Evolutionary conservation across 2,329 filamentous ascomycete genomes (phyloP).

Genomic region (Xylariaceae sp.): DNA sequence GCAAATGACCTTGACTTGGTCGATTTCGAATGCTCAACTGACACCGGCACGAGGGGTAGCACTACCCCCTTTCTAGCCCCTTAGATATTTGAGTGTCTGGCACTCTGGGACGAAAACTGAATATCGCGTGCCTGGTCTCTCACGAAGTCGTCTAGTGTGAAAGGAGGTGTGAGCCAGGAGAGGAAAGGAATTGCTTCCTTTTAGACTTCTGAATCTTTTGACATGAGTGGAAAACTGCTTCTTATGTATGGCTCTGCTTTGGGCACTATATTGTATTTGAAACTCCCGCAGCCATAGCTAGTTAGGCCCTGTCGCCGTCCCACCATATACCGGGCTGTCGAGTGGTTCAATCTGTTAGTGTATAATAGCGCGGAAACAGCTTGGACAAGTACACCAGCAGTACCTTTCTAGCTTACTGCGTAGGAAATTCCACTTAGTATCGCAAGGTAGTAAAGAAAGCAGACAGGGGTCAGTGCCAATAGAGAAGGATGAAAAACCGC

Average conservation of each 20-base stretch:
- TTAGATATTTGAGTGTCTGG: no score
- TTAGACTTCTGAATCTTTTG: background rate
- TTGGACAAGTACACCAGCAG: background rate
- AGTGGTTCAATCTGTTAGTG: background rate
- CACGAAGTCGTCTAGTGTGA: no score
- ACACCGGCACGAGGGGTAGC: slow-evolving; percentile 10
- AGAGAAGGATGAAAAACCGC: no score
- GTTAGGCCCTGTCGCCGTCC: background rate
- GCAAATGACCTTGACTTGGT: slow-evolving; percentile 14
- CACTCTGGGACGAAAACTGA: no score
- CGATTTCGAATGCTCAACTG: slow-evolving; percentile 4
- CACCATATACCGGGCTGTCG: background rate
- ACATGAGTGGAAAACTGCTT: background rate
- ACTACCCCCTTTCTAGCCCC: no score
- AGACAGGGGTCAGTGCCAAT: no score
- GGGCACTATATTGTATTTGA: background rate
- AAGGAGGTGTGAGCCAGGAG: background rate
- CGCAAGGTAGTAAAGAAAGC: no score
- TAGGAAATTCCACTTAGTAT: no score
- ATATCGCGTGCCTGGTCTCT: no score
- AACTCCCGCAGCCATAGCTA: background rate
- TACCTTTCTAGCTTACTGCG: no score
- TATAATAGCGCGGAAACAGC: background rate
- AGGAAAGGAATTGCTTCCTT: background rate
- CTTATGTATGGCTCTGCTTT: background rate